Evolutionary conservation across 2,329 filamentous ascomycete genomes (phyloP).

Genomic region (Botryotinia calthae): DNA sequence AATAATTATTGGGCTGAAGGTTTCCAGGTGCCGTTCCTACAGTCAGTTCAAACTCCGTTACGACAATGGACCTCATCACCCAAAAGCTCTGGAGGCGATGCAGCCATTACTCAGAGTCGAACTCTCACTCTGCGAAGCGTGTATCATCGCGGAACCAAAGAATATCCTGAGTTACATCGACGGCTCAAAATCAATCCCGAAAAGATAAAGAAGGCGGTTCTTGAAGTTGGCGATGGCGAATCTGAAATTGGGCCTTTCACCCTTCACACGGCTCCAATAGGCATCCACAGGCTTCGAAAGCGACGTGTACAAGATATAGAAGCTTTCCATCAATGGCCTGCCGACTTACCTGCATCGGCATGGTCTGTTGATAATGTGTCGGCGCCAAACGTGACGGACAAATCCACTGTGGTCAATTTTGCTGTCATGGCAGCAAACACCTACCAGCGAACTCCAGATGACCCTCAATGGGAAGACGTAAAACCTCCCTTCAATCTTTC

Average conservation of each 20-base stretch:
- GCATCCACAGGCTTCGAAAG: conserved; percentile 16
- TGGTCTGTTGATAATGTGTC: conserved; percentile 45
- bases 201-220: conserved; percentile 9
- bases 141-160: conserved; percentile 18
- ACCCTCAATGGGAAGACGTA: conserved; percentile 77
- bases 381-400: conserved; percentile 79
- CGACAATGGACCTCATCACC: conserved; percentile 9
- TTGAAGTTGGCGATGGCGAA: conserved; percentile 1
- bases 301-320: conserved; percentile 19
- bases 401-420: conserved; percentile 74
- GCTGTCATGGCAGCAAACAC: conserved; percentile 85
- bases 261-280: conserved; percentile 12
- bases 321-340: conserved; percentile 12
- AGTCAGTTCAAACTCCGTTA: conserved; percentile 8
- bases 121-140: conserved; percentile 19
- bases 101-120: conserved; percentile 4
- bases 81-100: background rate
- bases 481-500: conserved; percentile 66
- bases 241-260: conserved; percentile 16
- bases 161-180: conserved; percentile 18
- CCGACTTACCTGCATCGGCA: background rate
- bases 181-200: conserved; percentile 16
- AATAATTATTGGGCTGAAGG: conserved; percentile 11
- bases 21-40: conserved; percentile 13
- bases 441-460: conserved; percentile 69